Evolutionary conservation across 257 asterid species (phyloP).

Genomic region (Craterostigma plantagineum): DNA sequence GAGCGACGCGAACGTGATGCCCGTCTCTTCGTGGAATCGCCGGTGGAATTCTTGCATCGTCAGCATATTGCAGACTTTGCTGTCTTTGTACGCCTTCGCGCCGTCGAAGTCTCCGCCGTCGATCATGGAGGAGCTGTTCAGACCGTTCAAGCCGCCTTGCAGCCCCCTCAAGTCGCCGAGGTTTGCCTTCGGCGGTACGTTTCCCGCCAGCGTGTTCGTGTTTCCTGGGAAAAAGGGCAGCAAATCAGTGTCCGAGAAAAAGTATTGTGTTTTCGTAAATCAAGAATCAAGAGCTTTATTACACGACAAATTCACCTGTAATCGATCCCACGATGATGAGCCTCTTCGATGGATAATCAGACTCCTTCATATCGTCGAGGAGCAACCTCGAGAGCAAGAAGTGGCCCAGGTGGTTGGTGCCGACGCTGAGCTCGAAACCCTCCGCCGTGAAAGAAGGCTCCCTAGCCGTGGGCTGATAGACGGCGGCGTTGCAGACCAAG

Average conservation of each 20-base stretch:
- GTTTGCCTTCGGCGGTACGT: conserved; percentile 95
- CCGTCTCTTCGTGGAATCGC: conserved; percentile 64
- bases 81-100: conserved; percentile 90
- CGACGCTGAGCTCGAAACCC: conserved; percentile 78
- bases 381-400: conserved; percentile 53
- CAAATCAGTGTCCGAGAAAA: too few relatives aligned
- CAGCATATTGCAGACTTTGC: conserved; percentile 95
- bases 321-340: conserved; percentile 77
- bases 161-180: conserved; percentile 86
- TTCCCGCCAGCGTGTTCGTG: conserved; percentile 91
- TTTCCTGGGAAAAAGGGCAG: conserved; percentile 43
- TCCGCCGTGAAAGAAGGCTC: conserved; percentile 70
- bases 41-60: conserved; percentile 89
- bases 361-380: conserved; percentile 44
- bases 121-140: conserved; percentile 59
- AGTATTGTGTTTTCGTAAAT: background rate
- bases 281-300: background rate
- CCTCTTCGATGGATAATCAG: conserved; percentile 46
- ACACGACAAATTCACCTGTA: conserved; percentile 46
- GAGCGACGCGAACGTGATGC: conserved; percentile 58
- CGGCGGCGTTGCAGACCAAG: conserved; percentile 73
- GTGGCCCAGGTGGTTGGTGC: conserved; percentile 72
- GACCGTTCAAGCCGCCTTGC: conserved; percentile 54
- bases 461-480: conserved; percentile 68
- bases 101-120: conserved; percentile 89